Conservation (phyloP, 1,139 yeast genomes). For the Keqinozyma sinolaborantium region DNA sequence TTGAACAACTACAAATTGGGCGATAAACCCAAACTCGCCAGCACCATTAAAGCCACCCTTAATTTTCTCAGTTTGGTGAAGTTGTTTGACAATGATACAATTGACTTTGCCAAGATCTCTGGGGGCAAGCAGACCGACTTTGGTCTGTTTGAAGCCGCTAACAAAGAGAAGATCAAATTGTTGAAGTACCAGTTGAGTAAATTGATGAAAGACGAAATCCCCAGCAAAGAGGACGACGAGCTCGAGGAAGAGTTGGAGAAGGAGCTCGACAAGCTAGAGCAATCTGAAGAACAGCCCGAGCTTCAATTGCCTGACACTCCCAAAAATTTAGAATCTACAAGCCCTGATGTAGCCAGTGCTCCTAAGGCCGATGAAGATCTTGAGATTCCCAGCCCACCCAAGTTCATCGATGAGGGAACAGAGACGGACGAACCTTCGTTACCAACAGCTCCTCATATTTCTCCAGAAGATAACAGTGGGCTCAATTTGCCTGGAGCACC, state of each 20-base stretch:
- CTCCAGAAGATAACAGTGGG: conserved; percentile 24
- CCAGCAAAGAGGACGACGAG: conserved; percentile 23
- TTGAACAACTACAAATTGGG: conserved; percentile 23
- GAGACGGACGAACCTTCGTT: conserved; percentile 9
- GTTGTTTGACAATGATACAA: conserved; percentile 24
- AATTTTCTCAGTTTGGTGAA: conserved; percentile 30
- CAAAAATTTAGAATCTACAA: conserved; percentile 5
- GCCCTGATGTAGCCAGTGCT: not conserved
- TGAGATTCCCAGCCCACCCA: conserved; percentile 12
- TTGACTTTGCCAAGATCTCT: conserved; percentile 30
- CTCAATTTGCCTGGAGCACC: conserved; percentile 43
- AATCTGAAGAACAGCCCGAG: conserved; percentile 1
- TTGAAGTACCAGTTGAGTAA: conserved; percentile 39
- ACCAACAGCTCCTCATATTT: conserved; percentile 30
- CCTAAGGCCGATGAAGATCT: conserved; percentile 4
- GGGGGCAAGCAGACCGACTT: conserved; percentile 27
- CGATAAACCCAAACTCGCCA: conserved; percentile 22
- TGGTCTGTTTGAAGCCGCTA: conserved; percentile 23
- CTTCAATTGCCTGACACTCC: conserved; percentile 15
- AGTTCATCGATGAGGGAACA: conserved; percentile 7
- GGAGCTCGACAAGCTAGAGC: conserved; percentile 18
- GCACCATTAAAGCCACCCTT: conserved; percentile 35
- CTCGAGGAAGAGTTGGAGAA: conserved; percentile 23
- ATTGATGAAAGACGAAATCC: conserved; percentile 37
- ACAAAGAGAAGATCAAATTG: conserved; percentile 33